phyloP scores from a whole-genome alignment of 768 basidiomycete genomes.

The Mycena amicta region DNA sequence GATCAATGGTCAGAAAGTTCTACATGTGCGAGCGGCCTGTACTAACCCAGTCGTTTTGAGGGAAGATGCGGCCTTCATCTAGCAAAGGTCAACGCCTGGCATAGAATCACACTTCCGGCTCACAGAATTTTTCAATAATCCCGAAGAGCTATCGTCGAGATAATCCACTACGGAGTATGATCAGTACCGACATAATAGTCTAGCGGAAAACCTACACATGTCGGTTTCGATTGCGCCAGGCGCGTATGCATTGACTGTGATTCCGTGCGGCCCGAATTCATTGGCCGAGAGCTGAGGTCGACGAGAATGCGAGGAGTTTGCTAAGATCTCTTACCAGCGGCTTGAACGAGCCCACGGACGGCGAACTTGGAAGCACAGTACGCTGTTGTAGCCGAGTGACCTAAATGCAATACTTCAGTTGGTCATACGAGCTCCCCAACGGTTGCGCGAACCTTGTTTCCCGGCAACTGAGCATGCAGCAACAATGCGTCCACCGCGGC shows the following conservation, averaged over 20 bases:
- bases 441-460: constrained; percentile 16
- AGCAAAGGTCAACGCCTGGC: not conserved
- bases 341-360: constrained; percentile 14
- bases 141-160: not conserved
- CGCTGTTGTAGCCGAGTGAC: constrained; percentile 7
- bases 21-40: no score
- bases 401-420: no score
- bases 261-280: constrained; percentile 23
- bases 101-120: not conserved
- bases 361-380: constrained; percentile 36
- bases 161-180: not conserved
- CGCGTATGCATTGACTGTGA: constrained; percentile 30
- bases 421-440: no score
- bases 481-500: constrained; percentile 41
- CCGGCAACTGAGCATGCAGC: constrained; percentile 27
- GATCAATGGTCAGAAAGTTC: not conserved
- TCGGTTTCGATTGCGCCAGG: constrained; percentile 22
- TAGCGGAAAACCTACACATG: constrained; percentile 7
- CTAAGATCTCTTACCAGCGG: constrained; percentile 6
- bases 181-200: not conserved
- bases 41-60: not conserved
- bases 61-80: not conserved
- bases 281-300: constrained; percentile 9
- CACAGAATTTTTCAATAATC: not conserved
- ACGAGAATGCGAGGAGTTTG: not conserved